A percentile compares a stretch with the other conserved stretches of the same genome.
phyloP scores from a whole-genome alignment of 139 green algal genomes.

The Mychonastes homosphaera region DNA sequence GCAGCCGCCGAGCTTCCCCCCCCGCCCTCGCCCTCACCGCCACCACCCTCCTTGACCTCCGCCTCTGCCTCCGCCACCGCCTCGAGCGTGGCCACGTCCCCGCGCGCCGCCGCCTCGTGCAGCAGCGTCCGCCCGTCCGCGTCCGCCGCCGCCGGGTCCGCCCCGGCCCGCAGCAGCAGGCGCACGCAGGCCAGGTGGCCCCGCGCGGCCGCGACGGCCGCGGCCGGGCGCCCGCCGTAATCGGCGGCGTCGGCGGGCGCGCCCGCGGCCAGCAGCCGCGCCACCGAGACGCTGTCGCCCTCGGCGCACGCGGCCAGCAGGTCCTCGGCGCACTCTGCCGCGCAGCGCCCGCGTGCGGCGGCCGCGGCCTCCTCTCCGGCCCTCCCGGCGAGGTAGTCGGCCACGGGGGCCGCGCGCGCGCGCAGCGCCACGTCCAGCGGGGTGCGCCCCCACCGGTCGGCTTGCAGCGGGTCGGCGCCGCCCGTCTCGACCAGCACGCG shows the following conservation, averaged over 20 bases:
- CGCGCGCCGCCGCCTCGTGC: conserved; percentile 46
- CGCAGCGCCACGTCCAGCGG: conserved; percentile 22
- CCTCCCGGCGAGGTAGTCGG: neutral
- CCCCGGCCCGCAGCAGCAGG: conserved; percentile 28
- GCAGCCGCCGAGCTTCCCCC: too few relatives aligned
- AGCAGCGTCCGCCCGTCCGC: conserved; percentile 52
- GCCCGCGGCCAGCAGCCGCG: conserved; percentile 1
- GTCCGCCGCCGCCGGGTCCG: conserved; percentile 28
- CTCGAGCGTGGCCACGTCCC: too few relatives aligned
- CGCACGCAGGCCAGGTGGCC: conserved; percentile 7
- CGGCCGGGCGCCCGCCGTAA: conserved; percentile 9
- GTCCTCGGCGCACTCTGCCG: neutral
- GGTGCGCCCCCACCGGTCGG: conserved; percentile 27
- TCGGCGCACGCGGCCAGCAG: neutral
- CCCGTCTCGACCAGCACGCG: conserved; percentile 17
- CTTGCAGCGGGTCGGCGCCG: conserved; percentile 1
- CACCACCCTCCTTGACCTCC: too few relatives aligned
- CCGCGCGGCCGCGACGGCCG: conserved; percentile 12
- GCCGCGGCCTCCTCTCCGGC: neutral
- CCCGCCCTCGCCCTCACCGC: too few relatives aligned
- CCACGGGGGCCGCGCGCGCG: conserved; percentile 12
- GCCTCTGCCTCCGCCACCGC: too few relatives aligned
- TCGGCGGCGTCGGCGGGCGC: conserved; percentile 7
- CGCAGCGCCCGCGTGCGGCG: neutral
- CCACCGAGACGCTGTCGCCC: conserved; percentile 7